Conservation (phyloP, 2,329 filamentous ascomycete genomes). For the Arthrinium puccinioides region DNA sequence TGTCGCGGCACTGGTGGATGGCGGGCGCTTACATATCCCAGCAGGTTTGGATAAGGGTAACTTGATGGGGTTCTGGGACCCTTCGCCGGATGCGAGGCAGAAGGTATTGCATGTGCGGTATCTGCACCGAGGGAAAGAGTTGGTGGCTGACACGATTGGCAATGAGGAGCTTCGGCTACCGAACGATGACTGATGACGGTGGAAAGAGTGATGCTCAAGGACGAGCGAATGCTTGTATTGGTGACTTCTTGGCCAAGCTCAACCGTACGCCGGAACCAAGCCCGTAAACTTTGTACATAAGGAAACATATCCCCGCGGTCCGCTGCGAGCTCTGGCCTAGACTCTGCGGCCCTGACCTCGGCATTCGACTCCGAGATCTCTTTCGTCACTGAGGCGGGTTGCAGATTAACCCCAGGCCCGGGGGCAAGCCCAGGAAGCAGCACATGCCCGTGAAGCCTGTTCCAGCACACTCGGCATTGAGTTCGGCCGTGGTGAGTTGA, state of each 20-base stretch:
- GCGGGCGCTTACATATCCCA: slow-evolving; percentile 29
- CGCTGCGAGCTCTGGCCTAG: neutral
- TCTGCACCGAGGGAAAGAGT: slow-evolving; percentile 27
- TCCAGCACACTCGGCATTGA: neutral
- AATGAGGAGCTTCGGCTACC: slow-evolving; percentile 28
- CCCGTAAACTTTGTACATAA: neutral
- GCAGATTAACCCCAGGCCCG: too few relatives aligned
- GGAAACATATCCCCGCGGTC: neutral
- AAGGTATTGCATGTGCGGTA: slow-evolving; percentile 42
- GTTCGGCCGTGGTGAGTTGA: neutral
- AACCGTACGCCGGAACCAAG: neutral
- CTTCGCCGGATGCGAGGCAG: slow-evolving; percentile 28
- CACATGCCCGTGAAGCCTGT: neutral
- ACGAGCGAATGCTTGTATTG: too few relatives aligned
- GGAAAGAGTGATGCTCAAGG: too few relatives aligned
- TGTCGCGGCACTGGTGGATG: slow-evolving; percentile 36
- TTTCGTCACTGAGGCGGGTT: too few relatives aligned
- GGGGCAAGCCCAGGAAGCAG: too few relatives aligned
- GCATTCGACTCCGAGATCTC: neutral
- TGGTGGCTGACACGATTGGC: slow-evolving; percentile 27
- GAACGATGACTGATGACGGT: neutral
- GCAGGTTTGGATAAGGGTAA: slow-evolving; percentile 33
- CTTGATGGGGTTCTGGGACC: slow-evolving; percentile 45
- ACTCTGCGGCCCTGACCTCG: neutral
- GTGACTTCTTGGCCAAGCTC: neutral